Evolutionary conservation across 2,329 filamentous ascomycete species (phyloP).

Genomic region (Ophiostoma montium): DNA sequence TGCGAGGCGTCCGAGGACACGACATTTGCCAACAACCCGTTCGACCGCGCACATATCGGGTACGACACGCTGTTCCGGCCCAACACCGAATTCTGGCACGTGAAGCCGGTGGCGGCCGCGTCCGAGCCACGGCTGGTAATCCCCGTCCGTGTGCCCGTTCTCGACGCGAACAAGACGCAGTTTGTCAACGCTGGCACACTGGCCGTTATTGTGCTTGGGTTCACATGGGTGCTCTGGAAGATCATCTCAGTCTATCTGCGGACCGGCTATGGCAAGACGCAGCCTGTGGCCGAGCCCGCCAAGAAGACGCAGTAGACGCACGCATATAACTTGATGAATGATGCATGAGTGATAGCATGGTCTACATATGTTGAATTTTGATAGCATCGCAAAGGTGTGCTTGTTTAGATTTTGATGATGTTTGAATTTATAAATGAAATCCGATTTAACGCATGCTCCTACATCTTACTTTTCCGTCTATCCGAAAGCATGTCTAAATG

Average conservation of each 20-base stretch:
- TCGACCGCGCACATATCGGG: slow-evolving; percentile 71
- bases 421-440: too few relatives aligned
- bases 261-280: slow-evolving; percentile 19
- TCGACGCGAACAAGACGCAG: slow-evolving; percentile 36
- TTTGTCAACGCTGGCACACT: slow-evolving; percentile 44
- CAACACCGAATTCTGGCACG: slow-evolving; percentile 72
- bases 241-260: slow-evolving; percentile 27
- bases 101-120: slow-evolving; percentile 33
- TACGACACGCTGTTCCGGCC: slow-evolving; percentile 70
- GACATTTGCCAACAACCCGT: slow-evolving; percentile 65
- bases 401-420: too few relatives aligned
- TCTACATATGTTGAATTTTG: too few relatives aligned
- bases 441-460: too few relatives aligned
- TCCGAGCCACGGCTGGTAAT: slow-evolving; percentile 30
- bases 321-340: too few relatives aligned
- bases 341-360: too few relatives aligned
- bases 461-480: too few relatives aligned
- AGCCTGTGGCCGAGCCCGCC: slow-evolving; percentile 12
- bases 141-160: slow-evolving; percentile 48
- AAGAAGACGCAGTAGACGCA: slow-evolving; percentile 13
- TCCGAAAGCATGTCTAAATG: too few relatives aligned
- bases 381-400: too few relatives aligned
- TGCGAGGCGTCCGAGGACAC: slow-evolving; percentile 53
- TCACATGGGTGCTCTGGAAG: slow-evolving; percentile 55
- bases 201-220: slow-evolving; percentile 45